phyloP scores from a whole-genome alignment of 2,329 filamentous ascomycete species.

The Remersonia thermophila region DNA sequence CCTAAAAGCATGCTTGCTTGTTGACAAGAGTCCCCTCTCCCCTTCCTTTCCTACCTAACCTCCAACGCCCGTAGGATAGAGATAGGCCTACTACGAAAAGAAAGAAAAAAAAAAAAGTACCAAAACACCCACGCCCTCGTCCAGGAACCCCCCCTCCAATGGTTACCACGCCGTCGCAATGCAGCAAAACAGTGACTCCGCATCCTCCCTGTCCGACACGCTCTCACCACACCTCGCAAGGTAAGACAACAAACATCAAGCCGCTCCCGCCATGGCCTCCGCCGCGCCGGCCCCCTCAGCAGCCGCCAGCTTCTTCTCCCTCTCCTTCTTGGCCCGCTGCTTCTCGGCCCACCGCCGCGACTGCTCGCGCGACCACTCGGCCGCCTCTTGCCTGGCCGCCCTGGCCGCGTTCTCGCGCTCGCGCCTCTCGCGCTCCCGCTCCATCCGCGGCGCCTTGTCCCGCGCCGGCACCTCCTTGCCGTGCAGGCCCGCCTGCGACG shows the following conservation, averaged over 20 bases:
- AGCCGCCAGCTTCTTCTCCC: background rate
- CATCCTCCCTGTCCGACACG: too few relatives aligned
- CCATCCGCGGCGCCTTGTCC: constrained; percentile 35
- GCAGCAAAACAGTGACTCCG: too few relatives aligned
- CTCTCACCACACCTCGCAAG: too few relatives aligned
- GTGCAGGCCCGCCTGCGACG: constrained; percentile 32
- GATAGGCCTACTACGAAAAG: too few relatives aligned
- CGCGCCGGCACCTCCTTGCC: constrained; percentile 42
- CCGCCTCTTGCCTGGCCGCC: constrained; percentile 45
- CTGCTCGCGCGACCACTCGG: constrained; percentile 45
- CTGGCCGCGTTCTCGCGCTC: constrained; percentile 43
- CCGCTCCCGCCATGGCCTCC: background rate
- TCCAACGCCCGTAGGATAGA: too few relatives aligned
- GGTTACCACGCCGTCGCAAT: too few relatives aligned
- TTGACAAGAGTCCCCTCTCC: too few relatives aligned
- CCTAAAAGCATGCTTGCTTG: too few relatives aligned
- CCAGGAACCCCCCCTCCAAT: too few relatives aligned
- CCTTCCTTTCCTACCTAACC: too few relatives aligned
- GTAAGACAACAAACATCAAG: constrained; percentile 1
- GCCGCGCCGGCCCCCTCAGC: background rate
- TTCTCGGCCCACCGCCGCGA: constrained; percentile 53
- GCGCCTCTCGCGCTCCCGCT: constrained; percentile 39
- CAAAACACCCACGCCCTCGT: too few relatives aligned
- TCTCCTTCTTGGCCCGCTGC: constrained; percentile 16
- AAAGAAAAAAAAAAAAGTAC: too few relatives aligned